phyloP scores from a whole-genome alignment of 2,329 filamentous ascomycete genomes.

The Colletotrichum euphorbiae region DNA sequence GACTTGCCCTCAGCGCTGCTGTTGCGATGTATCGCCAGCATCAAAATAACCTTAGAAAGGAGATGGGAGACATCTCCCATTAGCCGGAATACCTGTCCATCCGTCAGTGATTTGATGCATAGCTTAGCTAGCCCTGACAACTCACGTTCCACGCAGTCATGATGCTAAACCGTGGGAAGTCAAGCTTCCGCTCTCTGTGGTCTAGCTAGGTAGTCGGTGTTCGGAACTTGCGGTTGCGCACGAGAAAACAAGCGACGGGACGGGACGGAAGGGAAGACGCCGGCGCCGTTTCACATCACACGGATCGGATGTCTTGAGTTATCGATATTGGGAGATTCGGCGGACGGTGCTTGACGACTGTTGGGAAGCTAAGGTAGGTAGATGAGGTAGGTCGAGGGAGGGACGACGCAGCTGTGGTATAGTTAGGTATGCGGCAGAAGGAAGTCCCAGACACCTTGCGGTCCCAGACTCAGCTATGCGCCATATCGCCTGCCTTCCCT shows the following conservation, averaged over 20 bases:
- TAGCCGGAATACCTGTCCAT: constrained; percentile 73
- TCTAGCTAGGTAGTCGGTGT: constrained; percentile 2
- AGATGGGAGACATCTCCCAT: constrained; percentile 87
- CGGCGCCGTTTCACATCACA: constrained; percentile 40
- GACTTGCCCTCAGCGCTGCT: constrained; percentile 81
- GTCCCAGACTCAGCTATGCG: constrained; percentile 17
- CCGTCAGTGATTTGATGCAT: constrained; percentile 20
- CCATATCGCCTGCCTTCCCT: constrained; percentile 15
- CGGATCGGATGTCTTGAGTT: constrained; percentile 18
- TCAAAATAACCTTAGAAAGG: constrained; percentile 88
- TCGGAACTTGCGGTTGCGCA: constrained; percentile 22
- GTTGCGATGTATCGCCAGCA: constrained; percentile 91
- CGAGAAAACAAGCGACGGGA: constrained; percentile 20
- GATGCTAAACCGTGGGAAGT: constrained; percentile 41
- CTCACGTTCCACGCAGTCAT: constrained; percentile 57
- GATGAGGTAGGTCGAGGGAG: constrained; percentile 2
- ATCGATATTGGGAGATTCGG: background rate
- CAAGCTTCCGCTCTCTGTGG: constrained; percentile 23
- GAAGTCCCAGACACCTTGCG: background rate
- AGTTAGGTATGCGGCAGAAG: constrained; percentile 4
- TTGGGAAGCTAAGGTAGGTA: constrained; percentile 3
- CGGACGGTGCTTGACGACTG: background rate
- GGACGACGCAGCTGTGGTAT: constrained; percentile 1
- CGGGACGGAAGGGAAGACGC: constrained; percentile 18
- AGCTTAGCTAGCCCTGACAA: constrained; percentile 11